Evolutionary conservation across 257 asterid species (phyloP).

Genomic region (Cynanchum wilfordii): DNA sequence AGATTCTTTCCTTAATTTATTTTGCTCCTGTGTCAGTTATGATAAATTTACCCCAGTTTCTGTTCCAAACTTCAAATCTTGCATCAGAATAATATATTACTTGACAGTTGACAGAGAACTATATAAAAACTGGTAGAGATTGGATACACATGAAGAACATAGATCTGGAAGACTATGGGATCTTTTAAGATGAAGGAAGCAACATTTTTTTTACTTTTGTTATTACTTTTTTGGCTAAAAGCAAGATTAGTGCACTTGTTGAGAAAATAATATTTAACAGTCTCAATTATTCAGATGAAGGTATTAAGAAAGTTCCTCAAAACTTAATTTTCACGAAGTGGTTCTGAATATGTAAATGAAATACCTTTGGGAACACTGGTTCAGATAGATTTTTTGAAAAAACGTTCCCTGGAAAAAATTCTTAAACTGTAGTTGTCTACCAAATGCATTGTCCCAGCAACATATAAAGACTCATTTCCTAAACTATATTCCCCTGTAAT

Average conservation of each 20-base stretch:
- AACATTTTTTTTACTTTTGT: too few species aligned
- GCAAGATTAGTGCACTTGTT: too few species aligned
- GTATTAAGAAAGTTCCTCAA: not conserved
- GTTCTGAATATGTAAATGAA: too few species aligned
- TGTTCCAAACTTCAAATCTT: not conserved
- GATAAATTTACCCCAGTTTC: not conserved
- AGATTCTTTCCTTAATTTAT: not conserved
- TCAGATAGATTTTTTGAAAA: not conserved
- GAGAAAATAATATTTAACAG: not conserved
- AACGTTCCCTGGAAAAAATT: not conserved
- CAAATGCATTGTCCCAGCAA: not conserved
- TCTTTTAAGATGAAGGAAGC: too few species aligned
- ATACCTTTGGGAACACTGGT: not conserved
- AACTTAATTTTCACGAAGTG: not conserved
- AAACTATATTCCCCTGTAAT: not conserved
- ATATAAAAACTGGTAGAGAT: too few species aligned
- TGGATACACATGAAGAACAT: too few species aligned
- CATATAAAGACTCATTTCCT: not conserved
- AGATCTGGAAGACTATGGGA: too few species aligned
- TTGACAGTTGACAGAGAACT: not conserved
- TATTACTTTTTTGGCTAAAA: too few species aligned
- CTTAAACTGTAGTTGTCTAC: not conserved
- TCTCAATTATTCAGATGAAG: not conserved
- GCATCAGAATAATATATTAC: not conserved
- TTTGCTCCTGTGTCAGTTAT: not conserved